Percentiles rank a stretch among this genome's conserved stretches.
phyloP scores from a whole-genome alignment of 140 eudicot genomes.

The Ambrosia hybrid region DNA sequence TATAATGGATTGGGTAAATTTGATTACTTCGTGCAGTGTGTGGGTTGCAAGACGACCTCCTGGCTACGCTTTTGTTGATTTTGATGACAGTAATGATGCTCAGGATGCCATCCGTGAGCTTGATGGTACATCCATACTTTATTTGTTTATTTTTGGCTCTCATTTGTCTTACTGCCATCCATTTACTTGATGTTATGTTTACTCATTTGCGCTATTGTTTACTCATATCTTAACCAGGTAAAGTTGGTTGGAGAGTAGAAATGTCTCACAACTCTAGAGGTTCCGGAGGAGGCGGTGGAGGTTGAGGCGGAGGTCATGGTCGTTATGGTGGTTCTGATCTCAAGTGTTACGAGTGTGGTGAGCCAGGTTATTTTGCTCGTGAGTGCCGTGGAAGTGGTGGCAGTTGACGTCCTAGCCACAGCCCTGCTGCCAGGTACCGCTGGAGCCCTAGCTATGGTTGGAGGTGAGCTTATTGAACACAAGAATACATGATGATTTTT shows the following conservation, averaged over 20 bases:
- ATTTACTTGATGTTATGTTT: too few species aligned
- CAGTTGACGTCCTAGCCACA: slow-evolving; percentile 44
- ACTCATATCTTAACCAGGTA: too few species aligned
- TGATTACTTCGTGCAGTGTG: too few species aligned
- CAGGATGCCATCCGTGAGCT: too few species aligned
- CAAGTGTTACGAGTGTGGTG: slow-evolving; percentile 84
- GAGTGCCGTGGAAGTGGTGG: slow-evolving; percentile 66
- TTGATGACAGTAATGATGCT: too few species aligned
- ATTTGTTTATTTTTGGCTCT: too few species aligned
- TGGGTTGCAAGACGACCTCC: too few species aligned
- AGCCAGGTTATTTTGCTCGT: slow-evolving; percentile 79
- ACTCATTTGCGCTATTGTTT: too few species aligned
- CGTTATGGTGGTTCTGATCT: slow-evolving; percentile 65
- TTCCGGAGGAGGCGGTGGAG: slow-evolving; percentile 53
- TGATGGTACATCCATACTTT: too few species aligned
- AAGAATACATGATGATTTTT: background rate
- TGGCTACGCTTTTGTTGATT: too few species aligned
- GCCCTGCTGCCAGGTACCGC: slow-evolving; percentile 56
- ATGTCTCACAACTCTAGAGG: slow-evolving; percentile 77
- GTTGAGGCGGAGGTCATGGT: slow-evolving; percentile 45
- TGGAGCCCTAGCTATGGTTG: slow-evolving; percentile 82
- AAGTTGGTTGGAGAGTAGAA: slow-evolving; percentile 29
- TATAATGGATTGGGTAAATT: too few species aligned
- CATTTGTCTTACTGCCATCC: too few species aligned
- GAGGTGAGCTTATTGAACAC: slow-evolving; percentile 41